Base-by-base conservation (phyloP, 768 basidiomycete genomes). In the Lactarius psammicola region DNA sequence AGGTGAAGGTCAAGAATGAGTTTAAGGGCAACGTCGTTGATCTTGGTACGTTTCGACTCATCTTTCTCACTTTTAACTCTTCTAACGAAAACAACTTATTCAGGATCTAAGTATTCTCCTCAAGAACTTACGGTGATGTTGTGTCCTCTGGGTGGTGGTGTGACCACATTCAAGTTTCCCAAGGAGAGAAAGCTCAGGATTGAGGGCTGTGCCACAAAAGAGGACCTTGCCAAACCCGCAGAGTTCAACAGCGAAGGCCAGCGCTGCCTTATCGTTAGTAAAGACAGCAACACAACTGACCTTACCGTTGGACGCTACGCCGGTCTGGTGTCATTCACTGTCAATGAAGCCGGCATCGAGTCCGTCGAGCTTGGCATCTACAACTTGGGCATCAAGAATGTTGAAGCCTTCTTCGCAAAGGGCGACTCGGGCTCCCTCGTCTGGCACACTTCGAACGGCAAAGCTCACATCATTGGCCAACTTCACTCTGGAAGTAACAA, bases 21-120 rank as follows among this genome's bases (percentile, higher is more conserved):
- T 63, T 63, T 1, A 44, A 56, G 33, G 62, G 62, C 10, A 63
- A 56, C 26, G 30, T 62, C 30, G 30, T 62, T 28, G 55, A 63
- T 49, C 31, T 63, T 4, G 33, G 55, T 63, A 42, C 18, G 56
- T 36, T 56, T 56, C 23, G 11, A 36, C 49, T 56, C 18, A 56
- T 56, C 31, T 49, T 56, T 36, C 60, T 60, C 49, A 9, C 8
- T 15, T 56, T 57, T n/a, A 15, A 55, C 33, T 56, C 55, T 23
- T 56, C 42, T 34, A 49, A 56, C 23, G 17, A 56, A 46, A 34
- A 26, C 42, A 46, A 56, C 42, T 46, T 63, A 56, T 63, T 63
- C 23, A 57, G 44, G 62, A 34, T 44, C 61, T 0, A 62, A 56
- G 31, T 62, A 62, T 7, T 17, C 30, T 33, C 54, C 42, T 46